Percentiles rank a stretch among this genome's conserved stretches.
phyloP scores from a whole-genome alignment of 2,329 filamentous ascomycete species.

The Dactylellina parvicollis region DNA sequence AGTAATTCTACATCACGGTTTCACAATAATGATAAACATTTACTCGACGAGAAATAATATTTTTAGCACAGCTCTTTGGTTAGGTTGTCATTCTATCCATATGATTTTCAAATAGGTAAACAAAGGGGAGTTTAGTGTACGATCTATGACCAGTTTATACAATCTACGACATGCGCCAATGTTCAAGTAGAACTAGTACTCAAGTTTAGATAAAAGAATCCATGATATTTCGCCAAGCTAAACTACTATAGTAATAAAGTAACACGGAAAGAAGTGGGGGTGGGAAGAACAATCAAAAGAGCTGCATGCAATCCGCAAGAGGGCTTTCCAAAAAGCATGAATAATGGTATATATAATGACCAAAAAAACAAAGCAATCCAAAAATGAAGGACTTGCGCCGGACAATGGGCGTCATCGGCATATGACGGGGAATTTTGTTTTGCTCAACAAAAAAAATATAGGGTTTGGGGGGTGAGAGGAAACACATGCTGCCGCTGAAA shows the following conservation, averaged over 20 bases:
- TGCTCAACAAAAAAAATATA: conserved; percentile 3
- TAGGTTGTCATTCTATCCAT: too few species aligned
- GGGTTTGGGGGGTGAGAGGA: neutral
- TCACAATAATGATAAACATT: too few species aligned
- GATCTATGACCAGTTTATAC: too few species aligned
- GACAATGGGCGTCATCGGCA: conserved; percentile 16
- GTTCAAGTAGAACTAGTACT: neutral
- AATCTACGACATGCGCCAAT: too few species aligned
- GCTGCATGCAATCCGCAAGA: neutral
- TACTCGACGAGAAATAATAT: too few species aligned
- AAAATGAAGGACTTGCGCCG: conserved; percentile 27
- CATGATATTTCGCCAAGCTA: conserved; percentile 43
- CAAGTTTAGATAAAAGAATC: neutral
- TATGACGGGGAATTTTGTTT: conserved; percentile 13
- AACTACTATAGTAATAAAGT: conserved; percentile 21
- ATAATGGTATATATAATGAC: conserved; percentile 8
- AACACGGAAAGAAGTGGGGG: conserved; percentile 13
- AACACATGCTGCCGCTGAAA: conserved; percentile 6
- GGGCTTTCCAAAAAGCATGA: neutral
- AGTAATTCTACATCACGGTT: too few species aligned
- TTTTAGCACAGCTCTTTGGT: too few species aligned
- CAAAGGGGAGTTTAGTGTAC: too few species aligned
- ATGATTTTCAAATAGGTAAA: too few species aligned
- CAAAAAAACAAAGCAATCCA: neutral
- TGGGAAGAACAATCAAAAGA: conserved; percentile 10